These are phyloP conservation scores for Solanum paucissectum DNA, from an alignment of 257 asterid species.

Conservation along the genomic window DNA sequence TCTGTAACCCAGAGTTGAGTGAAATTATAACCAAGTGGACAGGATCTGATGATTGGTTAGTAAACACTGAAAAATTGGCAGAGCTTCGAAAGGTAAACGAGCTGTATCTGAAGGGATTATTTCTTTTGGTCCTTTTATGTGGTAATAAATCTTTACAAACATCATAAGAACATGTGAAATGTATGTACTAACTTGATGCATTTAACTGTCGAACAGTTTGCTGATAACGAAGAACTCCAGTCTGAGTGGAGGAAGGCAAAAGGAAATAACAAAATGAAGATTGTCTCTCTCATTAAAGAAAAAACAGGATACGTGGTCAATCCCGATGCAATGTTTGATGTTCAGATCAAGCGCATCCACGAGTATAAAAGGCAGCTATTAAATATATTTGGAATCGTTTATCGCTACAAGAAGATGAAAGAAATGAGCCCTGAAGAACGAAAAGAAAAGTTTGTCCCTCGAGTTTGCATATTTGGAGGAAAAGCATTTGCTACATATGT, in stretches of 20 bases:
- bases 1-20: constrained; percentile 69
- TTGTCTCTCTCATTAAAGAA: constrained; percentile 55
- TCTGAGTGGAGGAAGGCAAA: constrained; percentile 67
- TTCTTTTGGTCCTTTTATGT: neutral
- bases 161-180: neutral
- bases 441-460: constrained; percentile 39
- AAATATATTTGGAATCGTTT: constrained; percentile 41
- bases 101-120: neutral
- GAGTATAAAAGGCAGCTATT: constrained; percentile 49
- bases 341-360: constrained; percentile 51
- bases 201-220: constrained; percentile 37
- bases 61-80: constrained; percentile 53
- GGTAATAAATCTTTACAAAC: neutral
- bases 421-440: constrained; percentile 41
- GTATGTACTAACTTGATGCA: constrained; percentile 6
- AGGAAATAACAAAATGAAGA: constrained; percentile 54
- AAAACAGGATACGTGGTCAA: constrained; percentile 63
- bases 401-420: constrained; percentile 49
- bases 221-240: constrained; percentile 73
- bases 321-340: constrained; percentile 81
- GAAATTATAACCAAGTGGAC: constrained; percentile 61
- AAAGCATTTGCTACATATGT: constrained; percentile 52
- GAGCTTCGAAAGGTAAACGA: constrained; percentile 54
- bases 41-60: constrained; percentile 63
- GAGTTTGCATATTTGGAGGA: constrained; percentile 54